Evolutionary conservation across 2,329 filamentous ascomycete species (phyloP).

Genomic region (Verticillium zaregamsianum): DNA sequence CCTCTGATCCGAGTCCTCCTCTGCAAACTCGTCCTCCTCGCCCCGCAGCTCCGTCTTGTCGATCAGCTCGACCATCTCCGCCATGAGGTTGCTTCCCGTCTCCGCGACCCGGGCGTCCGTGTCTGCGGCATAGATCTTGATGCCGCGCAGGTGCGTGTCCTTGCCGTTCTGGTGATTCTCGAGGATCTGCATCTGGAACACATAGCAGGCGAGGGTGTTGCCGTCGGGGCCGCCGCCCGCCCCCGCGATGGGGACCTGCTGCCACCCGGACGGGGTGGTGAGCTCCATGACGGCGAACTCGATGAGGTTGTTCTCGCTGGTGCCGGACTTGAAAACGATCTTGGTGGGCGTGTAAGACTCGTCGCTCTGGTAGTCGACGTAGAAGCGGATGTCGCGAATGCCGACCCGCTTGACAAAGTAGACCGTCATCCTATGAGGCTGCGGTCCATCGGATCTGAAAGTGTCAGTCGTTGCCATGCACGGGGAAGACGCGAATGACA

Average conservation of each 20-base stretch:
- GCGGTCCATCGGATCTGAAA: slow-evolving; percentile 71
- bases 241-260: slow-evolving; percentile 66
- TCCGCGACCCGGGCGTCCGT: slow-evolving; percentile 40
- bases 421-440: slow-evolving; percentile 77
- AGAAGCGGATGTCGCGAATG: slow-evolving; percentile 74
- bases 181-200: slow-evolving; percentile 84
- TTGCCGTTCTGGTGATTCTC: slow-evolving; percentile 99
- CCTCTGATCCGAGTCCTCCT: slow-evolving; percentile 9
- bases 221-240: slow-evolving; percentile 58
- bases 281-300: slow-evolving; percentile 81
- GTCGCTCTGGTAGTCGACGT: slow-evolving; percentile 86
- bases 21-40: slow-evolving; percentile 1
- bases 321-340: slow-evolving; percentile 84
- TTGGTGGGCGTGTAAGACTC: slow-evolving; percentile 96
- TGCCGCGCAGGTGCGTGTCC: slow-evolving; percentile 91
- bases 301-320: slow-evolving; percentile 85
- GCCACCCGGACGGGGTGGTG: slow-evolving; percentile 80
- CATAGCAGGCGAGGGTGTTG: slow-evolving; percentile 78
- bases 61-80: slow-evolving; percentile 22
- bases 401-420: slow-evolving; percentile 82
- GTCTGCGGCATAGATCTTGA: slow-evolving; percentile 74
- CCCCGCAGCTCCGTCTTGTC: slow-evolving; percentile 7
- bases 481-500: slow-evolving; percentile 20
- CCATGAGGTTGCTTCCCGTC: slow-evolving; percentile 24
- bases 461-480: not conserved